These are phyloP conservation scores for Lipomyces lipofer DNA, from an alignment of 805 yeast genomes.

Conservation along the genomic window DNA sequence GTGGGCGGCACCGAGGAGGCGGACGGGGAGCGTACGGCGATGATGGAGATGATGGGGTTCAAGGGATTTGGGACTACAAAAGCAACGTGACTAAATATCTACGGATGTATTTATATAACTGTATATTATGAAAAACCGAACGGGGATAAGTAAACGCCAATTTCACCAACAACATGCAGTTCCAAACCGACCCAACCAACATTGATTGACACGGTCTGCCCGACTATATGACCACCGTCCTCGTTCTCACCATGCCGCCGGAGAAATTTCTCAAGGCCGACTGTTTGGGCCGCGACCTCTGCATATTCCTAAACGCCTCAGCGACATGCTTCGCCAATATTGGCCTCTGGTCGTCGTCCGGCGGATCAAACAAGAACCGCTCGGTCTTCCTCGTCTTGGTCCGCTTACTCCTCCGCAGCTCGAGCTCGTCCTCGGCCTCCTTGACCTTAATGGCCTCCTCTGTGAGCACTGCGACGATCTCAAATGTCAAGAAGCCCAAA, in stretches of 20 bases:
- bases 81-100: slow-evolving; percentile 10
- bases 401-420: slow-evolving; percentile 38
- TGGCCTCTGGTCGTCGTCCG: slow-evolving; percentile 80
- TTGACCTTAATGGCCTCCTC: slow-evolving; percentile 87
- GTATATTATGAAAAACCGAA: neutral
- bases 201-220: no score
- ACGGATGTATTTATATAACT: neutral
- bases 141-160: slow-evolving; percentile 1
- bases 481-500: slow-evolving; percentile 91
- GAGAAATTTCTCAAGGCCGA: slow-evolving; percentile 68
- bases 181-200: no score
- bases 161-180: no score
- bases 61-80: slow-evolving; percentile 55
- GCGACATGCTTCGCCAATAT: slow-evolving; percentile 75
- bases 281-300: slow-evolving; percentile 55
- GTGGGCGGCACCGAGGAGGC: slow-evolving; percentile 18
- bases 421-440: slow-evolving; percentile 58
- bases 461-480: slow-evolving; percentile 90
- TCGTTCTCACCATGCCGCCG: slow-evolving; percentile 61
- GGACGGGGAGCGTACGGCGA: slow-evolving; percentile 33
- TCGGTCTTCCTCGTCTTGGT: slow-evolving; percentile 52
- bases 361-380: slow-evolving; percentile 74
- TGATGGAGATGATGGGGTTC: slow-evolving; percentile 58
- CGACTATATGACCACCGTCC: slow-evolving; percentile 50
- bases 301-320: slow-evolving; percentile 86